These are phyloP conservation scores for Ilyonectria sp. DNA, from an alignment of 2,329 filamentous ascomycete species.

Conservation along the genomic window DNA sequence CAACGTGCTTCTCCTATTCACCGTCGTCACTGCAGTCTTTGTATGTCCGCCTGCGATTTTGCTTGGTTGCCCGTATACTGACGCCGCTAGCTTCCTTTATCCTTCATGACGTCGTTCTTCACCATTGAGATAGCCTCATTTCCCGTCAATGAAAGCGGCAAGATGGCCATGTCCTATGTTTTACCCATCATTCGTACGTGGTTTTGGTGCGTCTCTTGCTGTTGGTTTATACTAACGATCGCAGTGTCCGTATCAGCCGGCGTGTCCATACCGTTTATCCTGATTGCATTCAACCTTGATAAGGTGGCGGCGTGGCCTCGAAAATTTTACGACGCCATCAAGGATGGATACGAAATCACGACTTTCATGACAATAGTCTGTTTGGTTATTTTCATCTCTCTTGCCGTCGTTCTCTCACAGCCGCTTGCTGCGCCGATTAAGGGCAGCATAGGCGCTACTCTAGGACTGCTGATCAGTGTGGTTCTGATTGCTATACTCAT, in stretches of 20 bases:
- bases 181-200: slow-evolving; percentile 12
- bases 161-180: slow-evolving; percentile 11
- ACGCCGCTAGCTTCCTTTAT: slow-evolving; percentile 13
- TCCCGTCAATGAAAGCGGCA: slow-evolving; percentile 15
- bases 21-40: slow-evolving; percentile 23
- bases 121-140: slow-evolving; percentile 23
- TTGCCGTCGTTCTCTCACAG: slow-evolving; percentile 8
- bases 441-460: not conserved
- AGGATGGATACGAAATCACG: not conserved
- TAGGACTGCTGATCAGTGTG: not conserved
- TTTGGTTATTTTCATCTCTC: not conserved
- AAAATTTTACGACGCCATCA: not conserved
- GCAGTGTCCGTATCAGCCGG: slow-evolving; percentile 24
- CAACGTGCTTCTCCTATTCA: slow-evolving; percentile 15
- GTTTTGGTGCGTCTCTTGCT: not conserved
- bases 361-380: not conserved
- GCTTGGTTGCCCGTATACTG: not conserved
- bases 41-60: not conserved
- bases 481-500: not conserved
- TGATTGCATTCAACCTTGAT: slow-evolving; percentile 24
- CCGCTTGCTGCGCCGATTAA: slow-evolving; percentile 1
- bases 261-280: slow-evolving; percentile 23
- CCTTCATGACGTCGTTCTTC: slow-evolving; percentile 27
- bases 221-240: not conserved
- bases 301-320: not conserved